Evolutionary conservation across 208 protist genomes (phyloP).

Genomic region (Jaenimonas drosophilae): DNA sequence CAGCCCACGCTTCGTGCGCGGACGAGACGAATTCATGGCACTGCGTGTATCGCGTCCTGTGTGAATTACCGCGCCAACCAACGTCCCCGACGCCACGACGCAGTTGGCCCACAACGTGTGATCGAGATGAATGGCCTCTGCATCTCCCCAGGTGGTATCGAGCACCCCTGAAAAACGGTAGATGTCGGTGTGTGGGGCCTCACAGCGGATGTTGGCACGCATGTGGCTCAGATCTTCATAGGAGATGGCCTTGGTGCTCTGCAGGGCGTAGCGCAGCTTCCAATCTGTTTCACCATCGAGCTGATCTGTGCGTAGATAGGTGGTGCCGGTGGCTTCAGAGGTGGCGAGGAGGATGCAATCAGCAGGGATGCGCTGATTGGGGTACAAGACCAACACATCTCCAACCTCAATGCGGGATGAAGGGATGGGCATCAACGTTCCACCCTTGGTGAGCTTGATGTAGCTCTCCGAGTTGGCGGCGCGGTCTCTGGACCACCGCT

Average conservation of each 20-base stretch:
- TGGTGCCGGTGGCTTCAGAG: conserved; percentile 90
- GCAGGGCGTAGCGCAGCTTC: conserved; percentile 87
- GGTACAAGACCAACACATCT: conserved; percentile 88
- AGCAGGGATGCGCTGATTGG: conserved; percentile 92
- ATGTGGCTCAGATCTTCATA: conserved; percentile 18
- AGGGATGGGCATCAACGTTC: conserved; percentile 31
- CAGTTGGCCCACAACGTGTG: conserved; percentile 97
- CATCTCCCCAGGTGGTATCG: conserved; percentile 26
- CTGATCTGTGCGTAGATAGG: conserved; percentile 98
- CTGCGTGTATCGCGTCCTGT: conserved; percentile 93
- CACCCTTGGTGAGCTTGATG: conserved; percentile 39
- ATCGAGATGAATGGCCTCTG: conserved; percentile 82
- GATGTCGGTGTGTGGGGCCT: conserved; percentile 91
- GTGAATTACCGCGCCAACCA: conserved; percentile 83
- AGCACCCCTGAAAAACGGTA: conserved; percentile 94
- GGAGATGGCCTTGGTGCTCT: conserved; percentile 28
- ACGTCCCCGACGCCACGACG: conserved; percentile 90
- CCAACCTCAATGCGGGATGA: conserved; percentile 91
- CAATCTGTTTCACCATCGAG: conserved; percentile 99
- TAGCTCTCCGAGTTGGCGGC: conserved; percentile 69
- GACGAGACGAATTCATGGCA: conserved; percentile 92
- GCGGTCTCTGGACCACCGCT: conserved; percentile 86
- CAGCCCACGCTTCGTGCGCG: conserved; percentile 84
- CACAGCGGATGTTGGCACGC: conserved; percentile 59
- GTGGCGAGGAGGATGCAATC: conserved; percentile 96